These are phyloP conservation scores for Lepidium aucheri DNA, from an alignment of 345 rosid species.

Conservation along the genomic window DNA sequence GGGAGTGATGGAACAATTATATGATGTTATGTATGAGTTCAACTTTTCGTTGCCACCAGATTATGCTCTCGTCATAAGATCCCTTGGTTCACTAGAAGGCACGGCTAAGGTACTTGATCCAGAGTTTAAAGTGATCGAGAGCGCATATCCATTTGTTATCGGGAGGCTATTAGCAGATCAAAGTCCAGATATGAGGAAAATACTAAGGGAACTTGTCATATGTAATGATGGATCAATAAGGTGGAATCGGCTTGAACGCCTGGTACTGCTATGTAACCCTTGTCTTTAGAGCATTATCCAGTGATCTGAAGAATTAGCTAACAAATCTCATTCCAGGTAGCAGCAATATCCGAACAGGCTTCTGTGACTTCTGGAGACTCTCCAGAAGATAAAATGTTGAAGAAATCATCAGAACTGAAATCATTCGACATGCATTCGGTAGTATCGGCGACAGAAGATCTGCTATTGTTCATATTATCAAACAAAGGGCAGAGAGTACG, in stretches of 20 bases:
- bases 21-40: slow-evolving; percentile 87
- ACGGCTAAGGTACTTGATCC: slow-evolving; percentile 92
- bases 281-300: background rate
- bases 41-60: slow-evolving; percentile 89
- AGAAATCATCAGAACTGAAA: slow-evolving; percentile 49
- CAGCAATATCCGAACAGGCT: slow-evolving; percentile 86
- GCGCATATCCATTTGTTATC: slow-evolving; percentile 82
- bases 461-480: slow-evolving; percentile 66
- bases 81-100: slow-evolving; percentile 94
- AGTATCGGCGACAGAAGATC: slow-evolving; percentile 89
- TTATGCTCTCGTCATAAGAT: slow-evolving; percentile 89
- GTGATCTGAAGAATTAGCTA: background rate
- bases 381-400: slow-evolving; percentile 23
- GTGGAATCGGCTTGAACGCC: slow-evolving; percentile 90
- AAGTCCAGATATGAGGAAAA: slow-evolving; percentile 91
- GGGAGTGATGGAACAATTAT: slow-evolving; percentile 79
- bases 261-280: slow-evolving; percentile 38
- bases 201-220: slow-evolving; percentile 79
- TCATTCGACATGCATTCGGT: slow-evolving; percentile 84
- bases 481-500: slow-evolving; percentile 78
- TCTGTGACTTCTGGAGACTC: slow-evolving; percentile 40
- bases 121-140: slow-evolving; percentile 80
- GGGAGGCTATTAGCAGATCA: slow-evolving; percentile 89
- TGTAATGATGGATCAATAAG: slow-evolving; percentile 80
- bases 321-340: slow-evolving; percentile 38